A percentile compares a stretch with the other conserved stretches of the same genome.
phyloP scores from a whole-genome alignment of 2,329 filamentous ascomycete species.

The Aureobasidium sp. region DNA sequence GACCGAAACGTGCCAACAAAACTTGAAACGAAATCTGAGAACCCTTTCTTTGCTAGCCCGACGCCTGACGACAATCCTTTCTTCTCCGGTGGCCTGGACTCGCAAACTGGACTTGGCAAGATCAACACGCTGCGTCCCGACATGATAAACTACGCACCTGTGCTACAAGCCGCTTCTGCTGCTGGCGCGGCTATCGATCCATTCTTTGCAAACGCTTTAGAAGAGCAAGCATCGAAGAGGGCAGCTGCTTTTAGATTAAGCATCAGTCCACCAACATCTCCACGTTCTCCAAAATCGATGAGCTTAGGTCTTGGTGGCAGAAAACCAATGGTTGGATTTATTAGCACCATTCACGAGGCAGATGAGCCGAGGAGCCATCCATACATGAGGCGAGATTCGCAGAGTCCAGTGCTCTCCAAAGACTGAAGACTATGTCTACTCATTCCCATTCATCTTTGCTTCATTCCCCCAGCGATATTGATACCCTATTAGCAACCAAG shows the following conservation, averaged over 20 bases:
- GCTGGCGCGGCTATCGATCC: conserved; percentile 2
- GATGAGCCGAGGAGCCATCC: not conserved
- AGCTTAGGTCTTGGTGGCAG: not conserved
- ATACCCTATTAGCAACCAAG: not conserved
- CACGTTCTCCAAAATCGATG: not conserved
- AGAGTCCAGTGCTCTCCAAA: not conserved
- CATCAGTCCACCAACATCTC: not conserved
- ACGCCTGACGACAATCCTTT: conserved; percentile 5
- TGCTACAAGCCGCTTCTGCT: conserved; percentile 1
- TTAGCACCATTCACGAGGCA: not conserved
- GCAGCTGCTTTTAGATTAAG: not conserved
- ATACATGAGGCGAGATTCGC: not conserved
- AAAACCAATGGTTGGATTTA: not conserved
- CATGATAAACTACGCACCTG: conserved; percentile 5
- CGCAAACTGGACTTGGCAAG: not conserved
- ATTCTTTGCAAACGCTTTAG: conserved; percentile 1
- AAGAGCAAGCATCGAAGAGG: not conserved
- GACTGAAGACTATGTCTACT: not conserved
- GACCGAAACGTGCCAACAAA: not conserved
- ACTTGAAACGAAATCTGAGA: not conserved
- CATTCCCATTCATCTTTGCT: not conserved
- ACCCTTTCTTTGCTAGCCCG: conserved; percentile 1
- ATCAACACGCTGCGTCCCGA: conserved; percentile 2
- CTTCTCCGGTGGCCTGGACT: conserved; percentile 2
- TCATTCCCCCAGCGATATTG: not conserved